Evolutionary conservation across 306 rosid genomes (phyloP).

Genomic region (Cucumis sativus): DNA sequence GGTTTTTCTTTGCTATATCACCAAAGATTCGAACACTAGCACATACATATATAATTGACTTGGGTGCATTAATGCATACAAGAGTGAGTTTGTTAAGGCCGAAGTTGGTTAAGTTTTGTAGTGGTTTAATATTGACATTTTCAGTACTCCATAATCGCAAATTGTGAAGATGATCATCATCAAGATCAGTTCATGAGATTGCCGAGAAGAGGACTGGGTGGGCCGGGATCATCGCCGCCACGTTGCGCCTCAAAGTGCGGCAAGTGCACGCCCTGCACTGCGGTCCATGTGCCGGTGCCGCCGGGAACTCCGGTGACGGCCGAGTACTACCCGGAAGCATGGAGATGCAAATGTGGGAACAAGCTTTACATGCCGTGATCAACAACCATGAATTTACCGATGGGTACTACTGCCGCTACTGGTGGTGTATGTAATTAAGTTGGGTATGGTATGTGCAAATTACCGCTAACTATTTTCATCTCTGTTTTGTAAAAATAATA

Average conservation of each 20-base stretch:
- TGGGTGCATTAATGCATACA: too few relatives aligned
- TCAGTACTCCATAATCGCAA: not conserved
- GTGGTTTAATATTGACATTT: not conserved
- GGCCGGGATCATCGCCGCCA: slow-evolving; percentile 77
- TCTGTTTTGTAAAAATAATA: too few relatives aligned
- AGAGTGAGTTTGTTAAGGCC: too few relatives aligned
- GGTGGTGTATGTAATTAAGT: too few relatives aligned
- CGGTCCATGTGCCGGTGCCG: slow-evolving; percentile 82
- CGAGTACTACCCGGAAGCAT: slow-evolving; percentile 91
- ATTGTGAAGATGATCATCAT: not conserved
- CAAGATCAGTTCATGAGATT: not conserved
- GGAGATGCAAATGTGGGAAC: slow-evolving; percentile 98
- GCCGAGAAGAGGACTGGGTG: slow-evolving; percentile 44
- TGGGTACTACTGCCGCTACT: too few relatives aligned
- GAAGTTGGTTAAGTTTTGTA: not conserved
- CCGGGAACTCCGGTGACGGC: slow-evolving; percentile 83
- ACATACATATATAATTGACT: too few relatives aligned
- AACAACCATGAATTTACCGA: not conserved
- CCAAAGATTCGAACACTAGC: too few relatives aligned
- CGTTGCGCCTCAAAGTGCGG: slow-evolving; percentile 71
- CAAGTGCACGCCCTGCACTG: slow-evolving; percentile 62
- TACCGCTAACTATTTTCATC: too few relatives aligned
- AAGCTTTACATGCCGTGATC: slow-evolving; percentile 79
- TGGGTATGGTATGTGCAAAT: too few relatives aligned
- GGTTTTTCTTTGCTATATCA: too few relatives aligned